Evolutionary conservation across 2,329 filamentous ascomycete species (phyloP), one percentile per base, ranked within the genome.

Genomic region (Calcarisporium arbuscula): DNA sequence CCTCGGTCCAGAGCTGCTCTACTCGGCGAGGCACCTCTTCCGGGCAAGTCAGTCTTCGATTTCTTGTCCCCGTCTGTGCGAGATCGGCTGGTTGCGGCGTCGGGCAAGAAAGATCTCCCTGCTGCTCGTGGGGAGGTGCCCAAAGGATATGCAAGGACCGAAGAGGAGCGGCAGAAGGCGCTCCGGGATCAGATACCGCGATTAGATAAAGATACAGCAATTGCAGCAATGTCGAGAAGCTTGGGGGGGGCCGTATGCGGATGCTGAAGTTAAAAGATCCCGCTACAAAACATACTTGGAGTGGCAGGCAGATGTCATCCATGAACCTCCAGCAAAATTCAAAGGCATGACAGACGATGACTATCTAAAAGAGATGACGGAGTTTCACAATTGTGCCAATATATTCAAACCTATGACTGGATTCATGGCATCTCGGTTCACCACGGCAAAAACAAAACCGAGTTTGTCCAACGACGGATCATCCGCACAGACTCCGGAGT

Each of bases 41-140:
- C 89, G 0, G 86, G 87, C 1, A 95, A 96, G 62, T 96, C 92
- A 0, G 80, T 98, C 4, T 98, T 96, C 56, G 89, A 96, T 60
- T 98, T 85, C 58, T 72, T 98, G 45, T 85, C 85, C 0, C 70
- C 85, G 0, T 74, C 83, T 21, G 78, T 85, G 4, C 79, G 92
- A 41, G 82, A 90, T 33, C 77, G 81, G 18, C 72, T 98, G 28
- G 87, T 74, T 4, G 70, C 77, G 9, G 80, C 80, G 1, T 87
- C 86, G 3, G 89, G 89, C 2, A 87, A 80, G 38, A 61, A 61
- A 4, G 76, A 90, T 50, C 72, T 98, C 3, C 92, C 92, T 0
- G 76, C 78, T 7, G 92, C 82, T 0, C 65, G 80, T 2, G 80
- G 85, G 34, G 85, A 95, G 60, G 68, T 82, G 4, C 84, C 85